These are phyloP conservation scores for Rhododendron williamsianum DNA, from an alignment of 148 eudicot species.

Conservation along the genomic window DNA sequence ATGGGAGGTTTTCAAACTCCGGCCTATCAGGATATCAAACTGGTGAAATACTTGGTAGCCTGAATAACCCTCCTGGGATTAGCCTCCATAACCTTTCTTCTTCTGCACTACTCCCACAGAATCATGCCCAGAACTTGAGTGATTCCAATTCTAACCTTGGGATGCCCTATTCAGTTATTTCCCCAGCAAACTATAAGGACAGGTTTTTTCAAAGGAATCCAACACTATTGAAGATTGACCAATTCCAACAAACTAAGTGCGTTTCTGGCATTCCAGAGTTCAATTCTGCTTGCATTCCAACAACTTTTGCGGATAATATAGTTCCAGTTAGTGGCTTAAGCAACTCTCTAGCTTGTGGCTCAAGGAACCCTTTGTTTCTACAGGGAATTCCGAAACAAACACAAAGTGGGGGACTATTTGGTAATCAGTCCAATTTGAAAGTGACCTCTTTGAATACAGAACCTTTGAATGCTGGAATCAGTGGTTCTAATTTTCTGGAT, in stretches of 20 bases:
- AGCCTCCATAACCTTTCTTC: conserved; percentile 43
- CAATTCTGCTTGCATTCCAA: conserved; percentile 17
- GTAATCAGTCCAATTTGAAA: conserved; percentile 25
- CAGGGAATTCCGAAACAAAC: conserved; percentile 19
- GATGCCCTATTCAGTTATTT: conserved; percentile 27
- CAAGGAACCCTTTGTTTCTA: conserved; percentile 18
- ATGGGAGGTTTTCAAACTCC: conserved; percentile 30
- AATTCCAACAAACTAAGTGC: conserved; percentile 27
- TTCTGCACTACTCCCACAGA: conserved; percentile 46
- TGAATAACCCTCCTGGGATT: conserved; percentile 42
- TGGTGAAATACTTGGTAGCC: conserved; percentile 39
- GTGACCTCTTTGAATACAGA: conserved; percentile 24
- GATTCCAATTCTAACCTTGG: conserved; percentile 24
- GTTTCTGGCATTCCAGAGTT: conserved; percentile 16
- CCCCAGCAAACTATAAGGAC: conserved; percentile 23
- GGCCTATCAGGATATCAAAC: conserved; percentile 29
- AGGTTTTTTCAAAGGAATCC: conserved; percentile 38
- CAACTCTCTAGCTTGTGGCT: conserved; percentile 12
- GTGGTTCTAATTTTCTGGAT: conserved; percentile 24
- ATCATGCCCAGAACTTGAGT: conserved; percentile 28
- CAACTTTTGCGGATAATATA: conserved; percentile 10
- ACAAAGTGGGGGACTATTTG: conserved; percentile 17
- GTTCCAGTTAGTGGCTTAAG: conserved; percentile 15
- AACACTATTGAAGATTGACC: conserved; percentile 27
- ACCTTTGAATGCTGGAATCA: conserved; percentile 19